phyloP scores from a whole-genome alignment of 176 grass and related monocot genomes.

The Carex kokanica region DNA sequence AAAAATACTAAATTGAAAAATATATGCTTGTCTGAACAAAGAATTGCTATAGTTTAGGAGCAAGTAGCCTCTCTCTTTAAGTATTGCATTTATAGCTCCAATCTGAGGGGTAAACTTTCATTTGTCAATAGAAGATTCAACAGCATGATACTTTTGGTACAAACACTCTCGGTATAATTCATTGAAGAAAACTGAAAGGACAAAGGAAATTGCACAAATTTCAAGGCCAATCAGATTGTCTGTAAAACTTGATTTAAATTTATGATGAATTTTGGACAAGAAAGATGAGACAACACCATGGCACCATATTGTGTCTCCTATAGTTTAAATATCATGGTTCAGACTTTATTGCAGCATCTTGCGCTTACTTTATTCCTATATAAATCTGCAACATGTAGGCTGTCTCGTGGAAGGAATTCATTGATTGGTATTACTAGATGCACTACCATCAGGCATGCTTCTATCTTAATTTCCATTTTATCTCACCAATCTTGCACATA shows the following conservation, averaged over 20 bases:
- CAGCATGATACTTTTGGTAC: neutral
- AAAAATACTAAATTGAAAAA: neutral
- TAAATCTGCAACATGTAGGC: conserved; percentile 20
- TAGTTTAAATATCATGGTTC: neutral
- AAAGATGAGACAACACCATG: neutral
- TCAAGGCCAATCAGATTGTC: neutral
- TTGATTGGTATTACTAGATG: conserved; percentile 20
- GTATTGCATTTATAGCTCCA: neutral
- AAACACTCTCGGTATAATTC: neutral
- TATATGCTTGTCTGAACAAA: neutral
- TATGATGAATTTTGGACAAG: neutral
- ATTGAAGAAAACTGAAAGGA: neutral
- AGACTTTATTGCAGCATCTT: neutral
- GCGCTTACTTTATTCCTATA: neutral
- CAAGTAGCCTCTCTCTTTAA: neutral
- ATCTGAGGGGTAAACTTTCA: neutral
- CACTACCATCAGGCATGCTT: conserved; percentile 23
- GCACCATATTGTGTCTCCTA: neutral
- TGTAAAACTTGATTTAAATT: neutral
- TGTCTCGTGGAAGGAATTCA: conserved; percentile 12
- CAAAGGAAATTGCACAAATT: neutral
- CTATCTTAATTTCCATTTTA: neutral
- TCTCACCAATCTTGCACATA: neutral
- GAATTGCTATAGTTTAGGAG: neutral
- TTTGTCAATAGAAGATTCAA: neutral